phyloP scores from a whole-genome alignment of 352 stramenopile genomes.

The Globisporangium emineosum region DNA sequence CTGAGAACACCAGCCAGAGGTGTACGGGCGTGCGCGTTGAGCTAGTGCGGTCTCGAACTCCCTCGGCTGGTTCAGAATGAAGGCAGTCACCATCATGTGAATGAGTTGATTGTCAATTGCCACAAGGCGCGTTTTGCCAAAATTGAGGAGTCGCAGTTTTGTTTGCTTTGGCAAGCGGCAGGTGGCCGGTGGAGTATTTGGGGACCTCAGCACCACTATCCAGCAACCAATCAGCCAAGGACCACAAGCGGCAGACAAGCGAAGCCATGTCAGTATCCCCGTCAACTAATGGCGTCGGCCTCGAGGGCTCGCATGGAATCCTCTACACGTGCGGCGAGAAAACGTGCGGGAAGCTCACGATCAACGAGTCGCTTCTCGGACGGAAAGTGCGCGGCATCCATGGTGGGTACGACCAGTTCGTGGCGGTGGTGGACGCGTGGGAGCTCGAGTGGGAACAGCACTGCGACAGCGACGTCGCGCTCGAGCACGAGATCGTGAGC shows the following conservation, averaged over 20 bases:
- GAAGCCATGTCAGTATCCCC: constrained; percentile 3
- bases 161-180: background rate
- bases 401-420: constrained; percentile 42
- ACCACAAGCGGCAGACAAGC: background rate
- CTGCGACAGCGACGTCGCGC: constrained; percentile 9
- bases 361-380: constrained; percentile 34
- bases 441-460: constrained; percentile 41
- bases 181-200: background rate
- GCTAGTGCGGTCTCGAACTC: no score
- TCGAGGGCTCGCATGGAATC: constrained; percentile 43
- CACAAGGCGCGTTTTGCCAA: background rate
- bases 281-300: background rate
- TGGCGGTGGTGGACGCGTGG: constrained; percentile 52
- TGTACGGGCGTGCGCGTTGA: no score
- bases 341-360: constrained; percentile 24
- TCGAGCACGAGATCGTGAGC: constrained; percentile 34
- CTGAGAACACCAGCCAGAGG: no score
- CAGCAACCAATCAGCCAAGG: background rate
- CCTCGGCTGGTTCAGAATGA: no score
- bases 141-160: background rate
- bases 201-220: background rate
- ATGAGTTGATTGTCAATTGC: background rate
- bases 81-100: background rate
- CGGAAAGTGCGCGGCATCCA: constrained; percentile 53
- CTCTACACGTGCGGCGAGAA: constrained; percentile 46